These are phyloP conservation scores for Dioscorea cayenensis DNA, from an alignment of 116 monocot genomes.

Conservation along the genomic window DNA sequence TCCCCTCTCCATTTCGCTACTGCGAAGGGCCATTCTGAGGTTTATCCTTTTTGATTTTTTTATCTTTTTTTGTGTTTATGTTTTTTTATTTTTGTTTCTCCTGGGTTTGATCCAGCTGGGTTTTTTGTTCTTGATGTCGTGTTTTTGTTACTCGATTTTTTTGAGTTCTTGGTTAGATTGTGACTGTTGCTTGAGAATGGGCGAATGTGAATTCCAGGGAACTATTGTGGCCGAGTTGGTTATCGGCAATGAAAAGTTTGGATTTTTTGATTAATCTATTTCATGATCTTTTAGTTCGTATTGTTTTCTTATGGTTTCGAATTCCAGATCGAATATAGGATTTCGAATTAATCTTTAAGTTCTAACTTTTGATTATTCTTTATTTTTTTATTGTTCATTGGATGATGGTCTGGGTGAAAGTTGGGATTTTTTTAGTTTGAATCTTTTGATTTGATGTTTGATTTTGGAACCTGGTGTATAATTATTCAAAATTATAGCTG, in stretches of 20 bases:
- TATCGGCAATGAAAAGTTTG: background rate
- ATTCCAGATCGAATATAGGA: no score
- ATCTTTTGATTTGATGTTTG: background rate
- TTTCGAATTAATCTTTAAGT: no score
- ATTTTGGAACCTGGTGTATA: background rate
- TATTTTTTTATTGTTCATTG: background rate
- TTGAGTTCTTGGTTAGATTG: constrained; percentile 40
- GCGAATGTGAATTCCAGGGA: constrained; percentile 87
- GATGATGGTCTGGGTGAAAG: constrained; percentile 1
- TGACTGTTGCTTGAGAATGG: constrained; percentile 76
- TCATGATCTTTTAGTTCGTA: background rate
- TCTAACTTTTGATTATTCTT: background rate
- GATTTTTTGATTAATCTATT: background rate
- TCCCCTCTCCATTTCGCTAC: constrained; percentile 98
- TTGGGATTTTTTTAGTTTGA: constrained; percentile 4
- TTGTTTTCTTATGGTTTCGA: background rate
- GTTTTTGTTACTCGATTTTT: background rate
- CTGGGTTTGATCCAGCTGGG: background rate
- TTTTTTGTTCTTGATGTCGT: background rate
- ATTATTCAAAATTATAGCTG: background rate
- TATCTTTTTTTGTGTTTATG: background rate
- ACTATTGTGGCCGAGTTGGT: constrained; percentile 91
- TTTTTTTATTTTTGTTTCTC: background rate
- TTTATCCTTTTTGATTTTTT: constrained; percentile 3
- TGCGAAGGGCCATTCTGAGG: constrained; percentile 95